Evolutionary conservation across 257 asterid genomes (phyloP).

Genomic region (Ajuga chamaepitys): DNA sequence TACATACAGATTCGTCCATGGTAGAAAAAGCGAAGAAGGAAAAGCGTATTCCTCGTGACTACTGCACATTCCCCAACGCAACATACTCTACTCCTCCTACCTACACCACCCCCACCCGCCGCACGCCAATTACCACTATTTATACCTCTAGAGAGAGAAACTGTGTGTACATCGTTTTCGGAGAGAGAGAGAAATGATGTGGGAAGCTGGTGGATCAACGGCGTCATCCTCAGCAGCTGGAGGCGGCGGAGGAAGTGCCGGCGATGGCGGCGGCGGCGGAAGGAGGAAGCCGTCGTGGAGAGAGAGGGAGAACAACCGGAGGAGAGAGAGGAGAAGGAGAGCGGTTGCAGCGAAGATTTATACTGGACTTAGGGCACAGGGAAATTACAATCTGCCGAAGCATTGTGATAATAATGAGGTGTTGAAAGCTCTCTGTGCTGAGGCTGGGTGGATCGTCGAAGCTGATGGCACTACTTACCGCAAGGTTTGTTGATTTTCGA

Average conservation of each 20-base stretch:
- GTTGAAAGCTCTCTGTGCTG: constrained; percentile 85
- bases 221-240: constrained; percentile 51
- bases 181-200: constrained; percentile 45
- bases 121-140: no score
- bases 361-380: constrained; percentile 87
- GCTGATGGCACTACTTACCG: constrained; percentile 96
- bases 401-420: constrained; percentile 97
- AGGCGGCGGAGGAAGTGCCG: constrained; percentile 22
- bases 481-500: constrained; percentile 37
- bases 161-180: no score
- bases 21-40: constrained; percentile 7
- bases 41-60: constrained; percentile 60
- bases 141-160: neutral
- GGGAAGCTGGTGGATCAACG: constrained; percentile 85
- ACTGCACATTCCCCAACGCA: constrained; percentile 23
- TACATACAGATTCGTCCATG: constrained; percentile 35
- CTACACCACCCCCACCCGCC: no score
- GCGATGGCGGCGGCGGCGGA: constrained; percentile 36
- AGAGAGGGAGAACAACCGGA: constrained; percentile 92
- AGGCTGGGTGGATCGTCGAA: constrained; percentile 95
- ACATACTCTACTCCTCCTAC: constrained; percentile 21
- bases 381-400: constrained; percentile 83
- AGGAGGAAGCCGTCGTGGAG: constrained; percentile 95
- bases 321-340: constrained; percentile 93
- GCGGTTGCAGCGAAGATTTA: constrained; percentile 95